Evolutionary conservation across 192 early-diverging fungal genomes (phyloP), one percentile per base, ranked within the genome.

Genomic region (Jimgerdemannia flammicorona): DNA sequence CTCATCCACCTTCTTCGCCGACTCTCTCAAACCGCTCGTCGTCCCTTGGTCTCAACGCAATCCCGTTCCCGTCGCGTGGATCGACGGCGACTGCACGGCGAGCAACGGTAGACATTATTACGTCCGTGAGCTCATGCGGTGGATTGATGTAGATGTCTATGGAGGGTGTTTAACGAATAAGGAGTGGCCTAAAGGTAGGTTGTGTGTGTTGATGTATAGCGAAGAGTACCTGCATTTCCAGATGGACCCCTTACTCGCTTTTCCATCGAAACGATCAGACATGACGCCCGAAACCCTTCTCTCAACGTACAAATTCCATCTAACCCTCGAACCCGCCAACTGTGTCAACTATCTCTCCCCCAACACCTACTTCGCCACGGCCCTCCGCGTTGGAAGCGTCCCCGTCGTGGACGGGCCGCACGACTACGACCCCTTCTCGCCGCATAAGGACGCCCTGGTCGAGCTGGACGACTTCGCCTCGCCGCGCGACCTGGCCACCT

Each of bases 341-440:
- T 82, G 81, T 43, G 67, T 77, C 64, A 72, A 79, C 74, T 82
- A 82, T 59, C 77, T 82, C 9, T 69, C 6, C 14, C 49, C 49
- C 6, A 6, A 59, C 14, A 39, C 19, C n/a, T 18, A 44, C 3
- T 71, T 80, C 4, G 75, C 75, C 10, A 7, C 70, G 74, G 3
- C 68, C 70, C 39, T 79, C 76, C 69, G 54, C 67, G 3, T 59
- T 3, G 77, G 81, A 3, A 70, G 66, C 10, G 75, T 82, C 4
- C 81, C 77, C 11, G 76, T 82, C 11, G 44, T 82, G 6, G 77
- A 75, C 42, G 81, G 81, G 39, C 81, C 81, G 10, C 64, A 44
- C n/a, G 72, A 82, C 65, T 82, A 82, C 39, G 44, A 74, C 3
- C 77, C 77, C 41, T 82, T 74, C 67, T 11, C 69, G 8, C 74